Evolutionary conservation across 2,329 filamentous ascomycete genomes (phyloP), one percentile per base, ranked within the genome.

Genomic region (Colletotrichum sp.): DNA sequence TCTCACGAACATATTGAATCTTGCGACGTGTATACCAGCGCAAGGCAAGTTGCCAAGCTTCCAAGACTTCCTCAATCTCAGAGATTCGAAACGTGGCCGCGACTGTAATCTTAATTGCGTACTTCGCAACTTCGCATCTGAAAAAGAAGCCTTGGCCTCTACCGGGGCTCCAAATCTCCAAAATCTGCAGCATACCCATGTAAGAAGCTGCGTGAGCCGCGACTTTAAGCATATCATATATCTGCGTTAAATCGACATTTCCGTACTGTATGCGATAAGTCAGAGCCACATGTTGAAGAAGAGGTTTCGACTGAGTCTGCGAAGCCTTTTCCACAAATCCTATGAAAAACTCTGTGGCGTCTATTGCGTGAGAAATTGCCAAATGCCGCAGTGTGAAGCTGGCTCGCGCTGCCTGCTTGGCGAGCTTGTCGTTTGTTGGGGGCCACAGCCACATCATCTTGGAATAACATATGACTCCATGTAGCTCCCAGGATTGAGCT

Each of bases 331-430:
- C n/a, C 5, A 18, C n/a, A 1, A 52, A 52, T 13, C 6, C 6
- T 7, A 0, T 12, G n/a, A 52, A 21, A 6, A 52, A 52, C 0
- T 13, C 4, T 21, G 1, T 21, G 10, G 44, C n/a, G 12, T 52
- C 10, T 52, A n/a, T 52, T 52, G n/a, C 44, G n/a, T 21, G 10
- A 7, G 44, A 52, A 21, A 52, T 52, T 52, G n/a, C n/a, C n/a
- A 52, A 7, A 12, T n/a, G 6, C 18, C 8, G 6, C 6, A 52
- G 44, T 5, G 2, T 52, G n/a, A 52, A 52, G 44, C 44, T 52
- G n/a, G 44, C 44, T 21, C 10, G n/a, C 44, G n/a, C 44, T 21
- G n/a, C 44, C n/a, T 52, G 6, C n/a, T 3, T 52, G 10, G 44
- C n/a, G 6, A 52, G 44, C 16, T 52, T 4, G 18, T 4, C 6